Evolutionary conservation across 1,284 basidiomycete species (phyloP), one percentile per base, ranked within the genome.

Genomic region (Sporisorium reilianum): DNA sequence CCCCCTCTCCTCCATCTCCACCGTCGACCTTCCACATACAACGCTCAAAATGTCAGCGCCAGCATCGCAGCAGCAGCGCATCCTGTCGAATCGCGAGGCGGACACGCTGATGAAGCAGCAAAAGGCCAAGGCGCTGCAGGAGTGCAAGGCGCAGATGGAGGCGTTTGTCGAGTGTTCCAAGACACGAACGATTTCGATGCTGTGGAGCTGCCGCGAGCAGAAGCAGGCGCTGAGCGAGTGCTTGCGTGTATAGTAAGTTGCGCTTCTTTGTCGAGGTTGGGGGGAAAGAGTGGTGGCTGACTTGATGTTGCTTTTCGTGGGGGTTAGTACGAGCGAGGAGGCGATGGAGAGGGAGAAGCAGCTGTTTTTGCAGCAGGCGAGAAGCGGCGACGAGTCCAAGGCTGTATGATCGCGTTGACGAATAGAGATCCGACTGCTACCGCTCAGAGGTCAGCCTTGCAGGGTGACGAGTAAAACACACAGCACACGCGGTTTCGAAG

Each of bases 71-170:
- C 50, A 55, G 25, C 66, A 63, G 25, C 46, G 64, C 1, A 74
- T 74, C 45, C 61, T 74, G 14, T 74, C 71, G 6, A 74, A 74
- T 30, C 46, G 71, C 14, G 71, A 74, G 41, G 65, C 57, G 10
- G 71, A 74, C 7, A 64, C 64, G 16, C 34, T 74, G 32, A 54
- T 64, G 60, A 74, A 74, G 23, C 61, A 67, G 44, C 64, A 68
- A 46, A 74, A 74, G 23, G 65, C 71, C 1, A 68, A 64, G 34
- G 71, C 64, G 34, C 48, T 74, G 1, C 36, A 57, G 14, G 57
- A 68, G 34, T 74, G 71, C 32, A 46, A 49, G 22, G 55, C 46
- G 18, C 71, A 74, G 32, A 74, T 74, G 71, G 61, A 74, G 38
- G 57, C 54, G 1, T 74, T 74, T 46, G 71, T 68, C 34, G 61